Conservation (phyloP, 2,329 filamentous ascomycete species). For the Colletotrichum cordylinicola region DNA sequence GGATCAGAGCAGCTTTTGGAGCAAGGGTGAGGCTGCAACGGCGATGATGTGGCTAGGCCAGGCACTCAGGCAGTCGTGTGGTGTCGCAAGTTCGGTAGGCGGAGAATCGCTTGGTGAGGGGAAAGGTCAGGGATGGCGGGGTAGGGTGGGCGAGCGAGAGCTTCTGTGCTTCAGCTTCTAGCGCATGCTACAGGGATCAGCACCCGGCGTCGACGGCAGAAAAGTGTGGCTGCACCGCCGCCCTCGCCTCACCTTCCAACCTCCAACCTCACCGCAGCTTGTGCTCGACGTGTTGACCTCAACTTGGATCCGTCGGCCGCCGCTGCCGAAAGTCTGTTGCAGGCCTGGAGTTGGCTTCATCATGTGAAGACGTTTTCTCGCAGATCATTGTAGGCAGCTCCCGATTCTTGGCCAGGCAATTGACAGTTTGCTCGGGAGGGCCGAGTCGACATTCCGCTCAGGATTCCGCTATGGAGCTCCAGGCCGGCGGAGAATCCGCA, state of each 20-base stretch:
- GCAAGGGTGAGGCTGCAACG: constrained; percentile 11
- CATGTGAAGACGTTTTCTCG: neutral
- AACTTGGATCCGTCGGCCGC: neutral
- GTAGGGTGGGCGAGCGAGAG: neutral
- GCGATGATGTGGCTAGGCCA: constrained; percentile 20
- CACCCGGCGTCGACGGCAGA: neutral
- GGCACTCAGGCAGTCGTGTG: constrained; percentile 10
- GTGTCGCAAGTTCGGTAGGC: constrained; percentile 16
- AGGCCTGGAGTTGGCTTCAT: neutral
- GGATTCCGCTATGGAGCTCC: neutral
- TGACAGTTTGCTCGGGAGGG: neutral
- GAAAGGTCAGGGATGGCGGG: neutral
- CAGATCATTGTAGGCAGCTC: neutral
- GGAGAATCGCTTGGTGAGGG: neutral
- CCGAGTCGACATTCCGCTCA: neutral
- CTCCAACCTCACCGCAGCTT: neutral
- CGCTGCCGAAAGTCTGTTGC: constrained; percentile 1
- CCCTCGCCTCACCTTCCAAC: neutral
- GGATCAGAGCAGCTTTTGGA: neutral
- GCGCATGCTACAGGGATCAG: neutral
- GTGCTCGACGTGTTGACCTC: neutral
- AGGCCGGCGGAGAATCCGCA: neutral
- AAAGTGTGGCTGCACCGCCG: neutral
- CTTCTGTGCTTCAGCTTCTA: neutral
- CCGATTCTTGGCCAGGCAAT: neutral